A percentile compares a stretch with the other conserved stretches of the same genome.
phyloP scores from a whole-genome alignment of 257 asterid species.

The Marsdenia floribunda region DNA sequence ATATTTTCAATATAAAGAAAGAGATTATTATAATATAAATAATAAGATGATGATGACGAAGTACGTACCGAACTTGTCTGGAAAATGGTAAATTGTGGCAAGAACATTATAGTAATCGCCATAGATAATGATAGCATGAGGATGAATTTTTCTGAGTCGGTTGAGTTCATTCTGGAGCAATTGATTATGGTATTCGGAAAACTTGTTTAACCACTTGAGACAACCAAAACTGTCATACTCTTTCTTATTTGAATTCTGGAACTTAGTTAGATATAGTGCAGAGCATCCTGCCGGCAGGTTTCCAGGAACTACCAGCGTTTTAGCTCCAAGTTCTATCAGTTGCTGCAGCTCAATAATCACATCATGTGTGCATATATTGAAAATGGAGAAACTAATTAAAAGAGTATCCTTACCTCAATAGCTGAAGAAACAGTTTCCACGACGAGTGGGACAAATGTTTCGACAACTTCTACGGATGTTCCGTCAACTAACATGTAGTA shows the following conservation, averaged over 20 bases:
- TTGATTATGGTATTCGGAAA: constrained; percentile 30
- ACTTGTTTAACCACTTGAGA: constrained; percentile 33
- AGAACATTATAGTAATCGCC: constrained; percentile 50
- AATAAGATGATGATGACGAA: background rate
- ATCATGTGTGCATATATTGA: no score
- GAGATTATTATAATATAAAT: no score
- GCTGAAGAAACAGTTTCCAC: background rate
- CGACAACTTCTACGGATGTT: constrained; percentile 9
- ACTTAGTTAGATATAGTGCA: constrained; percentile 26
- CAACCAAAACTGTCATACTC: constrained; percentile 48
- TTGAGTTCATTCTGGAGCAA: constrained; percentile 28
- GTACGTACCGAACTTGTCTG: constrained; percentile 16
- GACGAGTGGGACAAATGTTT: constrained; percentile 8
- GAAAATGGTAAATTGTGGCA: constrained; percentile 21
- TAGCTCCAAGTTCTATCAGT: constrained; percentile 42
- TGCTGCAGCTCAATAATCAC: constrained; percentile 31
- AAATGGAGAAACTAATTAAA: no score
- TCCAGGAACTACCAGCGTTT: constrained; percentile 46
- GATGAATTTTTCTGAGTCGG: constrained; percentile 22
- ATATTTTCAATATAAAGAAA: no score
- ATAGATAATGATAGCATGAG: constrained; percentile 35
- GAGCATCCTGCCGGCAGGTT: constrained; percentile 45
- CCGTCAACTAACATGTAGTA: constrained; percentile 20
- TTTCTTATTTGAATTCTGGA: constrained; percentile 12
- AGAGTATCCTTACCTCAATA: background rate